Base-by-base conservation (phyloP, 116 monocot genomes). In the Trichopus zeylanicus region DNA sequence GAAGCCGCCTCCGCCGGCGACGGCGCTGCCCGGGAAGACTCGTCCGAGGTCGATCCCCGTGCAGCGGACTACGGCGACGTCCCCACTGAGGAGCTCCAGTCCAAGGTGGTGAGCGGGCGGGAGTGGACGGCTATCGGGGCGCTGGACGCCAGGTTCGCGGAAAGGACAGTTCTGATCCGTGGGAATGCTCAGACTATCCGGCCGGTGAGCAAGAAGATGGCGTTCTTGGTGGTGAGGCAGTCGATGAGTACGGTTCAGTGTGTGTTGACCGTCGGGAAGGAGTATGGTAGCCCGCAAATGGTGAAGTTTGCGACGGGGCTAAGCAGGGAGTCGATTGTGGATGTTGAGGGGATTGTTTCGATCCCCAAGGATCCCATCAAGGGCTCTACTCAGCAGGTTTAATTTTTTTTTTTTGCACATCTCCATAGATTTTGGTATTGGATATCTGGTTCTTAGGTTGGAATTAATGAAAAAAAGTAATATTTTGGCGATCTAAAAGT, bases 191-290 rank as follows among this genome's bases (percentile, higher is more conserved):
- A 95, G 69, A 69, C 79, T 26, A 70, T 81, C 39, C 56, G 95
- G 48, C 74, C 81, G 0, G 90, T 95, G 8, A 78, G 95, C 55
- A 95, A 95, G 70, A 95, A 90, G 71, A 90, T 95, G 74, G 78
- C 81, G 4, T 95, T 95, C 62, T 12, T 95, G n/a, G 87, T 95
- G 19, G 23, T 95, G 56, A 72, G 95, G 62, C 71, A 87, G 59
- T 63, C 29, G 35, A 74, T 60, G 57, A 84, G 66, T 61, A 95
- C 90, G 0, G 87, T 90, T 1, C 90, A 95, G 76, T 90, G 90
- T 61, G 78, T 95, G 20, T 65, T 95, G 19, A 71, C 78, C 2
- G 83, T 76, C 25, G 66, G 60, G 19, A 56, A 75, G 46, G 83
- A 68, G 6, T 21, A 35, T 20, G 90, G 9, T 57, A 95, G 95